Conservation (phyloP, 2,329 filamentous ascomycete genomes). For the Ophiocordyceps camponoti-floridani region DNA sequence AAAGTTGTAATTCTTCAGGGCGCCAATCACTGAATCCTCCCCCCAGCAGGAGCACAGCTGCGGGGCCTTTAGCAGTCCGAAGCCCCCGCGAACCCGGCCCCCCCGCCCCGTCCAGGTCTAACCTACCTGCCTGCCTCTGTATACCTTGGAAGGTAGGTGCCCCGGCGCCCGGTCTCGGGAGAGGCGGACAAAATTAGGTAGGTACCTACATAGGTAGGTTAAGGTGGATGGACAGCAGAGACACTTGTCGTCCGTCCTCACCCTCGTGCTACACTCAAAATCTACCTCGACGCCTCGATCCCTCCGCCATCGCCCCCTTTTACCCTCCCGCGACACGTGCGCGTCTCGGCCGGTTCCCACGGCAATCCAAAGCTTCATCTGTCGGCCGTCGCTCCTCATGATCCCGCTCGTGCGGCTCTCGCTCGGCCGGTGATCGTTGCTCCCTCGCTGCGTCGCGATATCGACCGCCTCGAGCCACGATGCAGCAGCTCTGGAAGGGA, state of each 20-base stretch:
- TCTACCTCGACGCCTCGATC: background rate
- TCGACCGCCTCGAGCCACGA: slow-evolving; percentile 8
- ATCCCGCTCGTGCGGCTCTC: slow-evolving; percentile 7
- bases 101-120: no score
- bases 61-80: no score
- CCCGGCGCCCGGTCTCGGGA: background rate
- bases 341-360: background rate
- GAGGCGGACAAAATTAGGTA: background rate
- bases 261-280: background rate
- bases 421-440: slow-evolving; percentile 4
- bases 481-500: slow-evolving; percentile 20
- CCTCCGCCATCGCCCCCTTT: background rate
- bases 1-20: no score
- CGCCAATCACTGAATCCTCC: no score
- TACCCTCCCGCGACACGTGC: background rate
- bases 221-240: background rate
- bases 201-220: no score
- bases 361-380: background rate
- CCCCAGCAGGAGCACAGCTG: no score
- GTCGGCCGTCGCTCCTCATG: slow-evolving; percentile 5
- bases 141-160: no score
- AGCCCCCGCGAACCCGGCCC: no score
- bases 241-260: background rate
- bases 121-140: no score
- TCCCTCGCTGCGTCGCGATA: slow-evolving; percentile 4